Percentiles rank a stretch among this genome's conserved stretches.
Evolutionary conservation across 2,329 filamentous ascomycete genomes (phyloP).

Genomic region (Verticillium nubilum): DNA sequence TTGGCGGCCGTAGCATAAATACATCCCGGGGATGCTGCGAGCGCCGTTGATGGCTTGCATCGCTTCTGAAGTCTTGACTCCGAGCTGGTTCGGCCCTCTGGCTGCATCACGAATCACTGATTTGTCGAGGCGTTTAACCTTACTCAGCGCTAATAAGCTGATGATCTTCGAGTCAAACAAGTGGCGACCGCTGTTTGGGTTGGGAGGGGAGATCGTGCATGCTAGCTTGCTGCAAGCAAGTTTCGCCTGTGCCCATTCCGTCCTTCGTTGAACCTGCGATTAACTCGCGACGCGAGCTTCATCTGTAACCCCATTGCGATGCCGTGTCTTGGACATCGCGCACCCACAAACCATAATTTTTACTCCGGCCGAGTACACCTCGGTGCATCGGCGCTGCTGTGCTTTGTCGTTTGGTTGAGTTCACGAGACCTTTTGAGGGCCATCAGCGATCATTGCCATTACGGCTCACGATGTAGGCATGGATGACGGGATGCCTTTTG

Average conservation of each 20-base stretch:
- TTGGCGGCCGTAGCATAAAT: neutral
- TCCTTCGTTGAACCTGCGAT: neutral
- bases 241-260: neutral
- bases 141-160: neutral
- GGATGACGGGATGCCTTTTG: no score
- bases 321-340: no score
- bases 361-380: no score
- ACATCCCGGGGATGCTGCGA: neutral
- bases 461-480: no score
- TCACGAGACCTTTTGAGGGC: no score
- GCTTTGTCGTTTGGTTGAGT: no score
- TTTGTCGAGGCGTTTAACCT: neutral
- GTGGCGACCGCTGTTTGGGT: neutral
- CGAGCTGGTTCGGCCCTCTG: neutral
- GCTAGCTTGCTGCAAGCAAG: neutral
- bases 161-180: neutral
- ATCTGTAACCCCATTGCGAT: no score
- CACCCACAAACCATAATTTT: no score
- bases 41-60: neutral
- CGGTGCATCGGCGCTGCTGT: no score
- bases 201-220: neutral
- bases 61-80: neutral
- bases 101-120: neutral
- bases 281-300: conserved; percentile 2
- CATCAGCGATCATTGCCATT: no score